Evolutionary conservation across 306 rosid genomes (phyloP).

Genomic region (Prunus mira): DNA sequence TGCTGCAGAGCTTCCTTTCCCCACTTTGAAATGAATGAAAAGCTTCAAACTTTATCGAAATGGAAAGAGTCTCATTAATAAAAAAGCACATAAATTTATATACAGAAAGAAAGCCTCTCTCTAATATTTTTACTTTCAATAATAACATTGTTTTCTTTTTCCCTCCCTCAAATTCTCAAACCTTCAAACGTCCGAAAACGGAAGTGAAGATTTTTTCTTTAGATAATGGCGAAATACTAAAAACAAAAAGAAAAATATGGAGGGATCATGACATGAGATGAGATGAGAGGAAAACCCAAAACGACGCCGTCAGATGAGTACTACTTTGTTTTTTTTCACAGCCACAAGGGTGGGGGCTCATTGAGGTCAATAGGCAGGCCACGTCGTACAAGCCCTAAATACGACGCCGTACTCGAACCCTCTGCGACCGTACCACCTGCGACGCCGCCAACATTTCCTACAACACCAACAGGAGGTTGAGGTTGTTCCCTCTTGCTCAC

Average conservation of each 20-base stretch:
- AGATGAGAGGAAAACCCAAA: background rate
- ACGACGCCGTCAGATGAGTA: background rate
- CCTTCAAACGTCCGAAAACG: background rate
- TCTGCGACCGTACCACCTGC: background rate
- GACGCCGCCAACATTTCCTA: background rate
- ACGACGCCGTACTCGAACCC: constrained; percentile 46
- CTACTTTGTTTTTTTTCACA: constrained; percentile 21
- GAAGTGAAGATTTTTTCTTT: background rate
- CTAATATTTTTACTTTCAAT: background rate
- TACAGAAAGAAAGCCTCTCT: background rate
- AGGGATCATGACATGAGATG: background rate
- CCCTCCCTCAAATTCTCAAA: background rate
- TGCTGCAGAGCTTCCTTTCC: too few relatives aligned
- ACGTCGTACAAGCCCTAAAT: constrained; percentile 65
- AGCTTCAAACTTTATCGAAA: too few relatives aligned
- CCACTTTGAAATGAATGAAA: too few relatives aligned
- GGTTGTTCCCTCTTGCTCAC: background rate
- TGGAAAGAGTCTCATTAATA: too few relatives aligned
- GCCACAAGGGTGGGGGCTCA: constrained; percentile 96
- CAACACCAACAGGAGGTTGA: background rate
- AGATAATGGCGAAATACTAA: background rate
- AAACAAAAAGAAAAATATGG: background rate
- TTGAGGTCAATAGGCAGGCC: constrained; percentile 84
- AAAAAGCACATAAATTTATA: background rate
- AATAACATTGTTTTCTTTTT: background rate